phyloP scores from a whole-genome alignment of 2,329 filamentous ascomycete genomes.

The Blastomyces percursus region DNA sequence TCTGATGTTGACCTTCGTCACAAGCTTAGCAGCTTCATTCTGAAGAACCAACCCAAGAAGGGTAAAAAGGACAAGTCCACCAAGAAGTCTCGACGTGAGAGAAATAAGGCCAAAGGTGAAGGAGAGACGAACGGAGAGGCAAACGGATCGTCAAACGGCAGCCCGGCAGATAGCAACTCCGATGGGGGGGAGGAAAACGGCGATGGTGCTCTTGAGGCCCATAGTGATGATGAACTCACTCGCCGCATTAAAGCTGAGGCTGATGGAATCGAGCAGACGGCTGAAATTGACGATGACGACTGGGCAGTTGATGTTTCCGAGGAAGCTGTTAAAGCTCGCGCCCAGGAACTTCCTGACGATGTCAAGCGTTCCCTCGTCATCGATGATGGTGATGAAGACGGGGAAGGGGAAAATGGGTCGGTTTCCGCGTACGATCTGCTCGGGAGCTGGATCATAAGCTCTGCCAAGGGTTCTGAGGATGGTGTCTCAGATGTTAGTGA shows the following conservation, averaged over 20 bases:
- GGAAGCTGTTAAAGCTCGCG: constrained; percentile 87
- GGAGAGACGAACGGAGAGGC: constrained; percentile 47
- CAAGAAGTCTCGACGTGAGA: constrained; percentile 69
- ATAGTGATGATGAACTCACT: constrained; percentile 85
- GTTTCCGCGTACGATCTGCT: constrained; percentile 78
- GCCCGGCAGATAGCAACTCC: constrained; percentile 55
- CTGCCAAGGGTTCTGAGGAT: constrained; percentile 58
- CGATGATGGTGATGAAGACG: constrained; percentile 69
- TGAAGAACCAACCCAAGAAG: constrained; percentile 85
- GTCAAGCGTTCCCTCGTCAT: constrained; percentile 86
- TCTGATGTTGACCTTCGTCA: constrained; percentile 83
- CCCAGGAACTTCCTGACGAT: constrained; percentile 83
- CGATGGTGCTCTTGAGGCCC: constrained; percentile 56
- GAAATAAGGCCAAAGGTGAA: constrained; percentile 62
- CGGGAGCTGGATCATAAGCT: constrained; percentile 77
- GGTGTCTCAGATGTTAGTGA: constrained; percentile 71
- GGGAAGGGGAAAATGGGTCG: constrained; percentile 63
- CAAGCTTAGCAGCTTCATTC: constrained; percentile 93
- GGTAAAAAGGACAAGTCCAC: constrained; percentile 93
- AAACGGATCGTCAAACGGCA: constrained; percentile 44
- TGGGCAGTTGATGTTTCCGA: constrained; percentile 97
- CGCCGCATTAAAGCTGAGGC: constrained; percentile 59
- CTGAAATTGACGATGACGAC: constrained; percentile 69
- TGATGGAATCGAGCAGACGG: constrained; percentile 58
- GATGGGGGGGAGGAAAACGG: constrained; percentile 54